Base-by-base conservation (phyloP, 805 yeast genomes). In the Cyberlindnera sargentensis region DNA sequence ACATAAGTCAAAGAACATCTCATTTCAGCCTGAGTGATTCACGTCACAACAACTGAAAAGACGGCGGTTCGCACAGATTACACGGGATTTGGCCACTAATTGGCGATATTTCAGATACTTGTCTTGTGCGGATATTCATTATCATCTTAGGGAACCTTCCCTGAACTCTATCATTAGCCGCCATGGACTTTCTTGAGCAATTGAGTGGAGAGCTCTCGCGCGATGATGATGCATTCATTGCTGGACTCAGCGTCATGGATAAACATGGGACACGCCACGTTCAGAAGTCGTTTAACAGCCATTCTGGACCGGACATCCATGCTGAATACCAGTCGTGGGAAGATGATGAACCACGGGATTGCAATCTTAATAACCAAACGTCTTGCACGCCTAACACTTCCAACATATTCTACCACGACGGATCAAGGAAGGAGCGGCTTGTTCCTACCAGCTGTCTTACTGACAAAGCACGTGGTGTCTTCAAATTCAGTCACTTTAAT, bases 401-500 rank as follows among this genome's bases (percentile, higher is more conserved):
- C 24, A 47, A 49, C 32, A 44, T 44, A 27, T 42, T 44, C 9
- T 40, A 47, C 34, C 45, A 42, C 28, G 30, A 47, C 26, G 39
- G 26, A 10, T 36, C 28, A 7, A 10, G 29, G 2, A 8, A 31
- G 9, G 15, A 31, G 6, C 25, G 37, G 4, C 28, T 48, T 10
- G 34, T 50, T 8, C 36, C 55, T 4, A 57, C 57, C 1, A 37
- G 45, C 6, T 50, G 46, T 1, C 50, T 75, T 4, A 71, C 78
- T 0, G 71, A 67, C 36, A 57, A 53, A n/a, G 66, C 61, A 28
- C 56, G 66, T 11, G 39, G 52, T 1, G 41, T 68, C 0, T 72
- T 71, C 51, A 45, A 48, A 1, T 71, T 70, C 48, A 25, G 44
- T 2, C 36, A 50, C 8, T 72, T 76, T 54, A 77, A 77, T 47